phyloP scores from a whole-genome alignment of 169 alveolate genomes.

The Cryptosporidium parvum region DNA sequence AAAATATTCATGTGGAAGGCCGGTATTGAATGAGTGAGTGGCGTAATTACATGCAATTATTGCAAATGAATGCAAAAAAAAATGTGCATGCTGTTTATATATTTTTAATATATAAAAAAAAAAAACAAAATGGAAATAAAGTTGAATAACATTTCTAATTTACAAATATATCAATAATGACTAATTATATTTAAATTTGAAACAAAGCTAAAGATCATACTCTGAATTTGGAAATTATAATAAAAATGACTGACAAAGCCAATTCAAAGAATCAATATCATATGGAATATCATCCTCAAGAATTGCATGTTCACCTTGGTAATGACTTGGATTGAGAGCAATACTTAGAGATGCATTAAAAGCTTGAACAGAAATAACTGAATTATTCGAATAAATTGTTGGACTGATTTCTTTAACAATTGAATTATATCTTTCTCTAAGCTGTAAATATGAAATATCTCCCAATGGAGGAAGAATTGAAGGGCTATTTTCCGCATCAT shows the following conservation, averaged over 20 bases:
- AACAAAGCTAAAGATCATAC: background rate
- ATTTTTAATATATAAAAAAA: too few relatives aligned
- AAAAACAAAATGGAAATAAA: too few relatives aligned
- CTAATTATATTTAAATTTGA: too few relatives aligned
- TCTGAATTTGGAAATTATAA: background rate
- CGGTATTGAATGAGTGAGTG: background rate
- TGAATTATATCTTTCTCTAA: slow-evolving; percentile 57
- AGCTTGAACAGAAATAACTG: slow-evolving; percentile 27
- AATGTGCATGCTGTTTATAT: background rate
- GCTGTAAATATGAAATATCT: slow-evolving; percentile 38
- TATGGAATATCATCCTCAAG: slow-evolving; percentile 33
- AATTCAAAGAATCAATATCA: slow-evolving; percentile 65
- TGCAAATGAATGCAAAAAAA: background rate
- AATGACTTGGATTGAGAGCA: slow-evolving; percentile 61
- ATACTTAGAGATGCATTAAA: slow-evolving; percentile 53
- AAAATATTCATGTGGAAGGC: background rate
- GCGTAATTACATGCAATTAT: background rate
- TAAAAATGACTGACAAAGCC: slow-evolving; percentile 71
- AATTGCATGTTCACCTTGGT: slow-evolving; percentile 30
- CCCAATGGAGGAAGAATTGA: slow-evolving; percentile 64
- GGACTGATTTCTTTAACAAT: slow-evolving; percentile 65
- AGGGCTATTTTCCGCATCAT: slow-evolving; percentile 44
- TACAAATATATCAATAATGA: too few relatives aligned
- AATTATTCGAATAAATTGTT: slow-evolving; percentile 25
- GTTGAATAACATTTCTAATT: too few relatives aligned